A percentile compares a stretch with the other conserved stretches of the same genome.
Conservation (phyloP, 148 eudicot genomes). For the Rhododendron molle region DNA sequence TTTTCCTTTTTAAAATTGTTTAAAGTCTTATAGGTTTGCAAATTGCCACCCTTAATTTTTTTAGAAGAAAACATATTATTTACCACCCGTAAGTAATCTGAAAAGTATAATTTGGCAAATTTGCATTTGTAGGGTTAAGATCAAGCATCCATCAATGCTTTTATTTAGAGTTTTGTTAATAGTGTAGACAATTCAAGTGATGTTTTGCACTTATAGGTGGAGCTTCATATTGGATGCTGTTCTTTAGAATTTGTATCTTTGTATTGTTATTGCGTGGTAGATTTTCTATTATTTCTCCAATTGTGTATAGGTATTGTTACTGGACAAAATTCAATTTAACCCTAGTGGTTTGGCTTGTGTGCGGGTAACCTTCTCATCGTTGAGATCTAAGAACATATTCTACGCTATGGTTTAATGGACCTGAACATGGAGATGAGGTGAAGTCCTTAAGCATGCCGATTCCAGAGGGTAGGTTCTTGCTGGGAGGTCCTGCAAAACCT, state of each 20-base stretch:
- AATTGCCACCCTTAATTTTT: not conserved
- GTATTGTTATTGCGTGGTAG: not conserved
- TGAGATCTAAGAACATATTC: not conserved
- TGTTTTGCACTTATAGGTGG: not conserved
- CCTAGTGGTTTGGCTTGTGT: not conserved
- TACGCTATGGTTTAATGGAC: not conserved
- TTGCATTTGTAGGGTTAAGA: not conserved
- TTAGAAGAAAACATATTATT: not conserved
- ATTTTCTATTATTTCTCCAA: not conserved
- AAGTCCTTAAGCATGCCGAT: not conserved
- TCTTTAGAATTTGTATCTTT: not conserved
- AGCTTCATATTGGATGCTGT: not conserved
- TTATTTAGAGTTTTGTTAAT: not conserved
- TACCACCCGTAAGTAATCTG: not conserved
- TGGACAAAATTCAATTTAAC: not conserved
- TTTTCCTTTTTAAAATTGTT: not conserved
- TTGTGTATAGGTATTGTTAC: not conserved
- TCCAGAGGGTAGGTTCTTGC: not conserved
- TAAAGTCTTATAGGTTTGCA: not conserved
- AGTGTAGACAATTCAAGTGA: not conserved
- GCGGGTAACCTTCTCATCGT: not conserved
- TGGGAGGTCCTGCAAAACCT: not conserved
- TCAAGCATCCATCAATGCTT: not conserved
- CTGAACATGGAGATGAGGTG: not conserved
- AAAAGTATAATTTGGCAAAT: not conserved